phyloP scores from a whole-genome alignment of 768 basidiomycete species.

The Phylloporus sp. region DNA sequence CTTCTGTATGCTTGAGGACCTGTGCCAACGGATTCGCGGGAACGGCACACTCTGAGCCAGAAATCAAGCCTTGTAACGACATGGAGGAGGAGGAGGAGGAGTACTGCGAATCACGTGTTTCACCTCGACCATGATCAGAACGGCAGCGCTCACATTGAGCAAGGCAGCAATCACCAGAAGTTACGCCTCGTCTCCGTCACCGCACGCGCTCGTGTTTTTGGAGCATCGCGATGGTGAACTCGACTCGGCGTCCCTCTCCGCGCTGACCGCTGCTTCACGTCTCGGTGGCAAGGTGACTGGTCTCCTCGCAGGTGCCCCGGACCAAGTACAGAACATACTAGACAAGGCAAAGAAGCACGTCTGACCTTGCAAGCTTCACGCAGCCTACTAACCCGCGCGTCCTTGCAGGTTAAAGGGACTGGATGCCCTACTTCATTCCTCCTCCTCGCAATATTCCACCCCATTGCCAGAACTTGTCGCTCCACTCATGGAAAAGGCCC shows the following conservation, averaged over 20 bases:
- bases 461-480: slow-evolving; percentile 73
- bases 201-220: slow-evolving; percentile 81
- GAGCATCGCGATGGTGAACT: slow-evolving; percentile 82
- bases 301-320: slow-evolving; percentile 63
- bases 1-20: slow-evolving; percentile 85
- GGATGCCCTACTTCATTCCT: slow-evolving; percentile 60
- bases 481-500: slow-evolving; percentile 73
- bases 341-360: slow-evolving; percentile 77
- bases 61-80: slow-evolving; percentile 77
- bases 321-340: slow-evolving; percentile 59
- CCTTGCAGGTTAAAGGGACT: slow-evolving; percentile 59
- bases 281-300: slow-evolving; percentile 85
- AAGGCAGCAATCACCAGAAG: slow-evolving; percentile 33
- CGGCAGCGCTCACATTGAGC: slow-evolving; percentile 15
- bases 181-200: slow-evolving; percentile 57
- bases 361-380: slow-evolving; percentile 6
- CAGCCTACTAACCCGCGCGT: slow-evolving; percentile 4
- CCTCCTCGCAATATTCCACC: slow-evolving; percentile 63
- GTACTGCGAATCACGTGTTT: slow-evolving; percentile 15
- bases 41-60: slow-evolving; percentile 85
- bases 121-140: slow-evolving; percentile 14
- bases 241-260: slow-evolving; percentile 82
- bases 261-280: slow-evolving; percentile 83
- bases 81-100: slow-evolving; percentile 18
- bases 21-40: slow-evolving; percentile 82